Base-by-base conservation (phyloP, 2,329 filamentous ascomycete genomes). In the Nannizziopsis arthrosporioides region DNA sequence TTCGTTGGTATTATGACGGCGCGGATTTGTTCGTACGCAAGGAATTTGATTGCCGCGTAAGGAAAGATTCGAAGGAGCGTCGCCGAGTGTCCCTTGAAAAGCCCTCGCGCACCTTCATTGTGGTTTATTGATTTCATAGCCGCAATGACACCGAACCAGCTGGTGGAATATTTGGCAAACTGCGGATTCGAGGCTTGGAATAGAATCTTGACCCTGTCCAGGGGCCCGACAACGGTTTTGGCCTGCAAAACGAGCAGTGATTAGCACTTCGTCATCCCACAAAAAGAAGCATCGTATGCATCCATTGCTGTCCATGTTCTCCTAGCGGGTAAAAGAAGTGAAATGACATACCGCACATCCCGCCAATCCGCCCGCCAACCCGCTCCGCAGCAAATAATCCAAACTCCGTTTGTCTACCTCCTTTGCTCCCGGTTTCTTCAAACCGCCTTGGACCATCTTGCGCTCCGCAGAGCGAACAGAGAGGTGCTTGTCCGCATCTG, bases 191-290 rank as follows among this genome's bases (percentile, higher is more conserved):
- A 87, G 45, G 92, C 84, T 66, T 98, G 92, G 70, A 98, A 96
- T 49, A 98, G 83, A 61, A 98, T 98, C 70, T 98, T 98, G 60
- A 98, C 92, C 56, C 92, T 83, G 68, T 98, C 92, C 54, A 98
- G 84, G 18, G 92, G 92, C 18, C 88, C 92, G 34, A 98, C 93
- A 5, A 94, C 74, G 0, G 90, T 95, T 74, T 98, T 98, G 53
- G 85, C 92, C 88, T 94, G 43, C 49, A 52, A 48, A 44, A 27
- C 22, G 22, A 27, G 22, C 36, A 39, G 17, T 50, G 57, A 42
- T 52, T 34, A 41, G 17, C 30, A 42, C 37, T 18, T 31, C 22
- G 3, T 27, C 22, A 27, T 7, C 22, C 7, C 22, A 27, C 22
- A 27, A 27, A 27, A 27, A 7, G 22, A 7, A 27, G 4, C 22